A percentile compares a stretch with the other conserved stretches of the same genome.
These are phyloP conservation scores for Yamagishiella unicocca DNA, from an alignment of 139 green algal species.

Conservation along the genomic window DNA sequence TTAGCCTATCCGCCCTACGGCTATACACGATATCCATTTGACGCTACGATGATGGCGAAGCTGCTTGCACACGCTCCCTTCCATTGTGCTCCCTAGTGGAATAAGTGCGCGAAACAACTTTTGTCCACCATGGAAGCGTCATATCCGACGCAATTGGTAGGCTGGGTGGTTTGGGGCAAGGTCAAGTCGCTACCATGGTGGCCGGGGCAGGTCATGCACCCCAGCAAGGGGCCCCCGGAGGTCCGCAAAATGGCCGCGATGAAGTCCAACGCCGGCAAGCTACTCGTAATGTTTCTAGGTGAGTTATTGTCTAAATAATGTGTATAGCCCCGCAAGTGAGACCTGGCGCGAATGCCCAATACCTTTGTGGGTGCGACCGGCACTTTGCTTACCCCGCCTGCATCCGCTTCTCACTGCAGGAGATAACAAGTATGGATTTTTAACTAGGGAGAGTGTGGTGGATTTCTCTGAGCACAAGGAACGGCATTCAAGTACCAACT, in stretches of 20 bases:
- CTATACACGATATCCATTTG: too few species aligned
- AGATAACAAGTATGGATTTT: conserved; percentile 45
- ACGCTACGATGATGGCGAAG: background rate
- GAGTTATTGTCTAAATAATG: background rate
- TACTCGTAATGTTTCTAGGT: conserved; percentile 40
- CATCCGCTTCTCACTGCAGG: background rate
- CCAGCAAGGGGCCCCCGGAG: conserved; percentile 25
- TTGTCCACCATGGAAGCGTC: conserved; percentile 1
- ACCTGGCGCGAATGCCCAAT: background rate
- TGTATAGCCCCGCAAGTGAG: background rate
- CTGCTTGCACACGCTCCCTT: too few species aligned
- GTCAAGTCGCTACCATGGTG: conserved; percentile 45
- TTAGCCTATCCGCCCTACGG: too few species aligned
- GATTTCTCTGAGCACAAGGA: conserved; percentile 27
- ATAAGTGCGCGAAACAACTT: background rate
- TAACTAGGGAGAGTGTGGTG: conserved; percentile 20
- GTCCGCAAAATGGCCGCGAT: conserved; percentile 36
- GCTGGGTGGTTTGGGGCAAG: conserved; percentile 46
- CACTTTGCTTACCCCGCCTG: background rate
- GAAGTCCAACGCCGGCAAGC: conserved; percentile 38
- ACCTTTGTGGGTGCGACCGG: background rate
- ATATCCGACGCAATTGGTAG: conserved; percentile 25
- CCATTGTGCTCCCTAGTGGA: background rate
- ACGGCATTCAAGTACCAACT: conserved; percentile 12
- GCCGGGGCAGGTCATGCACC: conserved; percentile 35